Percentiles rank a stretch among this genome's conserved stretches.
Conservation (phyloP, 768 basidiomycete genomes). For the Mycena filopes region DNA sequence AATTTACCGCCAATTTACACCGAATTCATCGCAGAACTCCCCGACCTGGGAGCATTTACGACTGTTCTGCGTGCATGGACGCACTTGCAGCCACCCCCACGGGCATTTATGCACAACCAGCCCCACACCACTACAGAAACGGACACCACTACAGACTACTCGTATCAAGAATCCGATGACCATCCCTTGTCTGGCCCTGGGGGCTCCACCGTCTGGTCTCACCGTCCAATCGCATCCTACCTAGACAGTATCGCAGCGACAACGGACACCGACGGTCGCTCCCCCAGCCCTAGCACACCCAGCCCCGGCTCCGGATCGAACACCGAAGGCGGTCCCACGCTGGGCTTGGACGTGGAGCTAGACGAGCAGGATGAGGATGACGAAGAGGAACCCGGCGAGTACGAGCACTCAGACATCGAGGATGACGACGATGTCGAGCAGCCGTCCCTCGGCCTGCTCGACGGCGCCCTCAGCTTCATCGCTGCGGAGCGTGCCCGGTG, state of each 20-base stretch:
- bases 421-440: conserved; percentile 48
- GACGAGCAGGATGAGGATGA: too few relatives aligned
- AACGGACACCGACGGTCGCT: conserved; percentile 30
- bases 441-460: conserved; percentile 79
- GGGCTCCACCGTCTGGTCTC: conserved; percentile 60
- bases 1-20: too few relatives aligned
- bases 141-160: conserved; percentile 6
- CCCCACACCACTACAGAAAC: conserved; percentile 30
- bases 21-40: too few relatives aligned
- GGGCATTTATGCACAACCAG: conserved; percentile 30
- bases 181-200: conserved; percentile 40
- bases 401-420: conserved; percentile 35
- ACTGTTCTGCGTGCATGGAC: conserved; percentile 63
- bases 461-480: conserved; percentile 79
- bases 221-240: conserved; percentile 55
- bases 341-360: conserved; percentile 12
- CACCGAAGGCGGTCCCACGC: conserved; percentile 33
- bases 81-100: conserved; percentile 48
- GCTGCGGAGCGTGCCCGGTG: conserved; percentile 74
- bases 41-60: conserved; percentile 68
- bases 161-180: conserved; percentile 38
- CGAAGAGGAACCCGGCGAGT: conserved; percentile 22
- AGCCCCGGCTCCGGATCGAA: conserved; percentile 35
- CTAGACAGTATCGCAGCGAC: conserved; percentile 41
- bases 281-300: conserved; percentile 29